Conservation (phyloP, 495 filamentous ascomycete genomes). For the Elasticomyces elasticus region DNA sequence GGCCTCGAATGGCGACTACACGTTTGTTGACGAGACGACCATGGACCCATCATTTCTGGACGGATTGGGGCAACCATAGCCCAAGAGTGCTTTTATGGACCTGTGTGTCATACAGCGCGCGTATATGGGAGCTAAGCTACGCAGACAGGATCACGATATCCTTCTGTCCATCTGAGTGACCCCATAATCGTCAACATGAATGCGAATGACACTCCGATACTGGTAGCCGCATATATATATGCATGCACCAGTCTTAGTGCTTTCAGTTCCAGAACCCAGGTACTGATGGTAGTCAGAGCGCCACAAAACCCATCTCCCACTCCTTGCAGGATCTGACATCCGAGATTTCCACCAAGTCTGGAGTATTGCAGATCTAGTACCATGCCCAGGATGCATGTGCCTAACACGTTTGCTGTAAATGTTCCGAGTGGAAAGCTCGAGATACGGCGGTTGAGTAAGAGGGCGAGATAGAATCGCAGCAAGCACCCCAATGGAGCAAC, state of each 20-base stretch:
- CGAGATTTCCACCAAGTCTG: conserved; percentile 33
- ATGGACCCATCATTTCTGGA: too few relatives aligned
- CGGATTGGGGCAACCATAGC: too few relatives aligned
- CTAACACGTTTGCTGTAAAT: conserved; percentile 69
- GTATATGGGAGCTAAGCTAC: too few relatives aligned
- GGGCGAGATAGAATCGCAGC: conserved; percentile 56
- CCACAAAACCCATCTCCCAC: conserved; percentile 86
- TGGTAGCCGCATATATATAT: conserved; percentile 63
- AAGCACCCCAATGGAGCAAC: conserved; percentile 78
- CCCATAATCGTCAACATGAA: conserved; percentile 67
- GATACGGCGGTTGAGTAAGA: conserved; percentile 53
- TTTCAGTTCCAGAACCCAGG: conserved; percentile 73
- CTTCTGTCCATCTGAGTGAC: conserved; percentile 61
- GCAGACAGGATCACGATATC: too few relatives aligned
- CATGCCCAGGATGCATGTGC: conserved; percentile 53
- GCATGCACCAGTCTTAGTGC: conserved; percentile 55
- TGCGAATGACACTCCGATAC: conserved; percentile 53
- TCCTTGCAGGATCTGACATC: conserved; percentile 72
- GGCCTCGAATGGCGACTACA: too few relatives aligned
- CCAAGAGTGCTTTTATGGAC: too few relatives aligned
- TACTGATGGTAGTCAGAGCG: conserved; percentile 75
- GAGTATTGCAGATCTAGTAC: conserved; percentile 61
- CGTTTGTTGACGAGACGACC: too few relatives aligned
- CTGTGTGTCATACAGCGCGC: too few relatives aligned
- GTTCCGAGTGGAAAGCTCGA: conserved; percentile 75